Conservation (phyloP, 2,329 filamentous ascomycete species). For the Rasamsonia emersonii region DNA sequence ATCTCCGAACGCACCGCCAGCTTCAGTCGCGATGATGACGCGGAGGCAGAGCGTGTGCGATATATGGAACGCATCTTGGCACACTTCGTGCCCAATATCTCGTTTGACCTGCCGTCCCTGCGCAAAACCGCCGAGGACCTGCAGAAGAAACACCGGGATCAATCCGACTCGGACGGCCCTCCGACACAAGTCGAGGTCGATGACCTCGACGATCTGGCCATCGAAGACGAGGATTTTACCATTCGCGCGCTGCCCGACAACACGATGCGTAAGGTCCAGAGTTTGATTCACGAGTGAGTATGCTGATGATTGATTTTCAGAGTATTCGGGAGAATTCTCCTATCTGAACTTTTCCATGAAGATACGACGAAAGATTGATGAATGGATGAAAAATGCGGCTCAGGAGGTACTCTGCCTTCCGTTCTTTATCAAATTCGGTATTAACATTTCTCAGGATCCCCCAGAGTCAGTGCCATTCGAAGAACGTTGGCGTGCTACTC, state of each 20-base stretch:
- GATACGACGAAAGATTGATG: conserved; percentile 34
- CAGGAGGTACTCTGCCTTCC: conserved; percentile 21
- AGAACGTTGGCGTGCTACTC: conserved; percentile 34
- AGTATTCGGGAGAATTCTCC: conserved; percentile 39
- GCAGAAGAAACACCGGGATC: conserved; percentile 26
- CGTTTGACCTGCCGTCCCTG: conserved; percentile 35
- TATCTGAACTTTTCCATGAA: conserved; percentile 38
- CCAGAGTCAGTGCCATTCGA: conserved; percentile 32
- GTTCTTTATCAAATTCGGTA: not conserved
- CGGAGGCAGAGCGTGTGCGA: conserved; percentile 27
- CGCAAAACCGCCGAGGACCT: conserved; percentile 37
- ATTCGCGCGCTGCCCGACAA: conserved; percentile 33
- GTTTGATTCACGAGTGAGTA: not conserved
- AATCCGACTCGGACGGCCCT: conserved; percentile 21
- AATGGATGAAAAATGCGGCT: conserved; percentile 31
- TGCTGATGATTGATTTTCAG: conserved; percentile 12
- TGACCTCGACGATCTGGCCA: conserved; percentile 31
- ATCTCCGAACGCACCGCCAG: conserved; percentile 22
- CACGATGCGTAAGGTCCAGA: conserved; percentile 25
- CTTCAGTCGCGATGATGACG: conserved; percentile 25
- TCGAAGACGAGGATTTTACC: conserved; percentile 34
- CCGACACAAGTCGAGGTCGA: conserved; percentile 24
- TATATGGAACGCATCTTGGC: conserved; percentile 43
- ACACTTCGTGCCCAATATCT: conserved; percentile 39
- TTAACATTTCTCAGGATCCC: conserved; percentile 19